phyloP scores from a whole-genome alignment of 768 basidiomycete genomes.

The Calocybe indica region DNA sequence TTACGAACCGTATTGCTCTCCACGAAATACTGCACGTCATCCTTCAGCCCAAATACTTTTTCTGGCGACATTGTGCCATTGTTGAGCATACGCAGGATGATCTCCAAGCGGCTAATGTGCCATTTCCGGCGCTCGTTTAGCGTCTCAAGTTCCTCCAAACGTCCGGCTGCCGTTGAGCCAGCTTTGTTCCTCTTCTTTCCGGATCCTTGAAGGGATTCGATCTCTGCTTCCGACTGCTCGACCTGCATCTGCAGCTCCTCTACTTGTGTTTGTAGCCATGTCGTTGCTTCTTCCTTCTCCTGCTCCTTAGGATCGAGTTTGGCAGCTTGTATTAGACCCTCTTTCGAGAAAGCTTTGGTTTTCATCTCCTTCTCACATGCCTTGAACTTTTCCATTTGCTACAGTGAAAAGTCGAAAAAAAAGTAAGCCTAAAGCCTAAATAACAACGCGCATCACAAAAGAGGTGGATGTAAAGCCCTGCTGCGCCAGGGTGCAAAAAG shows the following conservation, averaged over 20 bases:
- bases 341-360: slow-evolving; percentile 99
- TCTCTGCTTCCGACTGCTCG: slow-evolving; percentile 91
- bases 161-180: slow-evolving; percentile 56
- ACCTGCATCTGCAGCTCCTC: slow-evolving; percentile 92
- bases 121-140: slow-evolving; percentile 93
- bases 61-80: slow-evolving; percentile 87
- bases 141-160: slow-evolving; percentile 78
- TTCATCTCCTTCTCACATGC: slow-evolving; percentile 99
- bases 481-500: slow-evolving; percentile 3
- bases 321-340: slow-evolving; percentile 89
- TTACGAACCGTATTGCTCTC: slow-evolving; percentile 84
- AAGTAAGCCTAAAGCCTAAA: background rate
- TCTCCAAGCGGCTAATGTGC: slow-evolving; percentile 90
- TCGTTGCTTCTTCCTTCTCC: slow-evolving; percentile 85
- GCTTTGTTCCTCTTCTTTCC: slow-evolving; percentile 85
- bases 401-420: slow-evolving; percentile 13
- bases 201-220: slow-evolving; percentile 74
- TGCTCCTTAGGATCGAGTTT: slow-evolving; percentile 97
- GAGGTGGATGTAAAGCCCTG: background rate
- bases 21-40: slow-evolving; percentile 95
- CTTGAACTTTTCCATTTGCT: slow-evolving; percentile 99
- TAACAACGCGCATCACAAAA: too few relatives aligned
- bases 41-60: slow-evolving; percentile 75
- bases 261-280: slow-evolving; percentile 84
- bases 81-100: slow-evolving; percentile 88